Percentiles rank a stretch among this genome's conserved stretches.
Evolutionary conservation across 768 basidiomycete species (phyloP).

Genomic region (Calocera viscosa): DNA sequence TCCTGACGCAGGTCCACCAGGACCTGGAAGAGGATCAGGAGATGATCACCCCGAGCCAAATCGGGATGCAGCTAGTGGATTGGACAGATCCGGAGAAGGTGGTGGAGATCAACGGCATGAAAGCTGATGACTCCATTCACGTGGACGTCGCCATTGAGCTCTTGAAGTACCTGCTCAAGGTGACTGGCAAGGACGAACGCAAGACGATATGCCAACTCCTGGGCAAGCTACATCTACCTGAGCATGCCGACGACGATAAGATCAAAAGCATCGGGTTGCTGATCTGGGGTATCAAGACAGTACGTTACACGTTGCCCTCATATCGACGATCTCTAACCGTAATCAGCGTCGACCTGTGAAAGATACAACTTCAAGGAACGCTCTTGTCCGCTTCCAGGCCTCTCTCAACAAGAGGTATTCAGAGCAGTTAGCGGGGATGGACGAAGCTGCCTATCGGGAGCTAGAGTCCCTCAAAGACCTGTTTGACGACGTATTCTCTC

Average conservation of each 20-base stretch:
- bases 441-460: slow-evolving; percentile 56
- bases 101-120: slow-evolving; percentile 34
- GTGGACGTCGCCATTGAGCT: slow-evolving; percentile 48
- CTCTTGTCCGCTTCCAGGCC: slow-evolving; percentile 21
- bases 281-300: slow-evolving; percentile 17
- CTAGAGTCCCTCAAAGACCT: slow-evolving; percentile 49
- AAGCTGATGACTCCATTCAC: slow-evolving; percentile 33
- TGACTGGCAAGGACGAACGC: slow-evolving; percentile 45
- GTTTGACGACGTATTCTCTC: slow-evolving; percentile 60
- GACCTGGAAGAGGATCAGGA: slow-evolving; percentile 60
- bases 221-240: slow-evolving; percentile 54
- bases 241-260: slow-evolving; percentile 54
- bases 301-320: slow-evolving; percentile 12
- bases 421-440: slow-evolving; percentile 32
- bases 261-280: slow-evolving; percentile 26
- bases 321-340: neutral
- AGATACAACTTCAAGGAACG: slow-evolving; percentile 23
- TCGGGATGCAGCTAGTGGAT: slow-evolving; percentile 67
- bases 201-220: slow-evolving; percentile 54
- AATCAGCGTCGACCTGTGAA: slow-evolving; percentile 21
- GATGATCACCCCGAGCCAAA: slow-evolving; percentile 60
- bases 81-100: slow-evolving; percentile 80
- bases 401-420: slow-evolving; percentile 22
- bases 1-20: slow-evolving; percentile 43
- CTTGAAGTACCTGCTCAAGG: slow-evolving; percentile 38